Percentiles rank a stretch among this genome's conserved stretches.
phyloP scores from a whole-genome alignment of 2,329 filamentous ascomycete genomes.

The Cytospora leucostoma region DNA sequence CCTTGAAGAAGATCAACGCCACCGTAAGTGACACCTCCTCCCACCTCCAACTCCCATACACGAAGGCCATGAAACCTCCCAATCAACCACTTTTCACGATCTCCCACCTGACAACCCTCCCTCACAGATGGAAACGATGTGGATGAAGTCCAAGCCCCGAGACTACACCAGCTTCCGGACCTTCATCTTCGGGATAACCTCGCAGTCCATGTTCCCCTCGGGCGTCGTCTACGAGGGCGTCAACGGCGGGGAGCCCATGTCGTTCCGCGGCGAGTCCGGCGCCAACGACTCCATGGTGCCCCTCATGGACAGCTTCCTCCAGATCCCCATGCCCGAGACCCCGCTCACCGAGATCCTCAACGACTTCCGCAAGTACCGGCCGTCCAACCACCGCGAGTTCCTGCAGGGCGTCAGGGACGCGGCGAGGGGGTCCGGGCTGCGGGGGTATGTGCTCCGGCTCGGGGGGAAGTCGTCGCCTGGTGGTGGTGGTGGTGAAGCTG shows the following conservation, averaged over 20 bases:
- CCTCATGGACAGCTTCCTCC: conserved; percentile 81
- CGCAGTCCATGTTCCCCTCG: conserved; percentile 89
- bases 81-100: not conserved
- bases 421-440: conserved; percentile 53
- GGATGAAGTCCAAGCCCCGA: conserved; percentile 79
- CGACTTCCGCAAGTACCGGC: conserved; percentile 88
- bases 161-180: conserved; percentile 90
- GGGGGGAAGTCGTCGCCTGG: conserved; percentile 17
- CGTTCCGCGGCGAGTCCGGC: conserved; percentile 88
- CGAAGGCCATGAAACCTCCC: not conserved
- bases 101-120: not conserved
- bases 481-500: no score
- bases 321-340: conserved; percentile 85
- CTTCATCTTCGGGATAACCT: conserved; percentile 95
- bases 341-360: conserved; percentile 84
- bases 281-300: conserved; percentile 96
- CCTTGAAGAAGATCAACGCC: conserved; percentile 70
- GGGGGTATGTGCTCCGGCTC: conserved; percentile 56
- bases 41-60: not conserved
- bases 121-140: conserved; percentile 79
- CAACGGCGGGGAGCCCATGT: conserved; percentile 67
- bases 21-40: conserved; percentile 41
- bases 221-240: conserved; percentile 89
- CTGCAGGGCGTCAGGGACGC: conserved; percentile 67
- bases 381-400: conserved; percentile 85